Percentiles rank a stretch among this genome's conserved stretches.
Evolutionary conservation across 768 basidiomycete species (phyloP).

Genomic region (Tulasnella sp.): DNA sequence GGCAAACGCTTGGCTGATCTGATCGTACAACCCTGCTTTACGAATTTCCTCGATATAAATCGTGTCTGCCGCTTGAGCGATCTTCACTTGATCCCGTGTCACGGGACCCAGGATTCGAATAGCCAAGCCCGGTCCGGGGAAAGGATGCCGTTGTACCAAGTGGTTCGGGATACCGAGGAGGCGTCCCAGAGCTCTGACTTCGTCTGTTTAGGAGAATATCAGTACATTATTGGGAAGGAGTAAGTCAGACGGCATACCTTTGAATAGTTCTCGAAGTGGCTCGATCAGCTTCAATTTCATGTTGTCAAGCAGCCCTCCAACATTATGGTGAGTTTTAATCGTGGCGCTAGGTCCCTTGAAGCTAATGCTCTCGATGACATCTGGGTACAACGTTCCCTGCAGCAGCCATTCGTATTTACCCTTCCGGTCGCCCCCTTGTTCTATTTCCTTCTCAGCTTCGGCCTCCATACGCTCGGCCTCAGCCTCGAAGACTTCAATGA

Average conservation of each 20-base stretch:
- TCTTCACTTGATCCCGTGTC: conserved; percentile 82
- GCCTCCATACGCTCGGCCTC: conserved; percentile 85
- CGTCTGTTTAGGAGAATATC: conserved; percentile 45
- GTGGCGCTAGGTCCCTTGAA: conserved; percentile 99
- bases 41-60: conserved; percentile 99
- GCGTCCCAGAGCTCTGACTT: conserved; percentile 86
- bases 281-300: conserved; percentile 99
- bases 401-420: conserved; percentile 94
- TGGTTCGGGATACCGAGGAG: conserved; percentile 84
- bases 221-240: neutral
- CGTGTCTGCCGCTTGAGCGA: conserved; percentile 80
- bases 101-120: conserved; percentile 97
- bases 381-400: conserved; percentile 96
- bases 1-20: conserved; percentile 94
- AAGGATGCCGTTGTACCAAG: conserved; percentile 92
- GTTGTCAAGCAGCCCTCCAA: conserved; percentile 75
- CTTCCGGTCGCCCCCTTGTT: conserved; percentile 54
- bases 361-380: conserved; percentile 97
- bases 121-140: conserved; percentile 96
- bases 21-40: conserved; percentile 79
- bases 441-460: conserved; percentile 56
- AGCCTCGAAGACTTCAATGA: conserved; percentile 95
- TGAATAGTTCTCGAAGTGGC: conserved; percentile 93
- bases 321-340: conserved; percentile 99
- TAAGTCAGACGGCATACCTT: conserved; percentile 48